Evolutionary conservation across 2,329 filamentous ascomycete species (phyloP).

Genomic region (Ceratocystis lukuohia): DNA sequence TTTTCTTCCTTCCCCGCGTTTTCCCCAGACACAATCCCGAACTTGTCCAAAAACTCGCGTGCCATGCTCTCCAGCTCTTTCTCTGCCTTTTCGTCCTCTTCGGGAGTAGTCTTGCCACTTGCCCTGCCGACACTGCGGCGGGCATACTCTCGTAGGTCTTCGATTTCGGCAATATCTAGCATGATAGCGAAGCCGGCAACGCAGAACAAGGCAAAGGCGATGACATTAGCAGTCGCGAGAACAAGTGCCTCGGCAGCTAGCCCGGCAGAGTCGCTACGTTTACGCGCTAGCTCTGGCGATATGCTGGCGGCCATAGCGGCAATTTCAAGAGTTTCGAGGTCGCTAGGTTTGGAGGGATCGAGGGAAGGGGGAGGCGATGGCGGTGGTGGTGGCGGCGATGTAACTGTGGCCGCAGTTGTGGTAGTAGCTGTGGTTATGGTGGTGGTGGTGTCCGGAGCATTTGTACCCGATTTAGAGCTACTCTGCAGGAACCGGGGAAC

Average conservation of each 20-base stretch:
- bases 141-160: conserved; percentile 47
- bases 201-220: conserved; percentile 60
- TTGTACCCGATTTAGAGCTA: not conserved
- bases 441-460: not conserved
- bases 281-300: conserved; percentile 14
- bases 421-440: not conserved
- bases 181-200: conserved; percentile 63
- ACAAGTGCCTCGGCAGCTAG: conserved; percentile 75
- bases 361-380: conserved; percentile 17
- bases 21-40: conserved; percentile 24
- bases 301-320: conserved; percentile 22
- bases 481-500: not conserved
- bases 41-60: conserved; percentile 42
- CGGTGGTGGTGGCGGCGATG: not conserved
- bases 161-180: conserved; percentile 58
- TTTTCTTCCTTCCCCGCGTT: not conserved
- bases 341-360: conserved; percentile 18
- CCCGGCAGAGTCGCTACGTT: conserved; percentile 45
- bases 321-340: conserved; percentile 25
- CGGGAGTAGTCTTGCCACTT: conserved; percentile 24
- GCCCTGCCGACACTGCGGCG: conserved; percentile 29
- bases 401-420: not conserved
- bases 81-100: conserved; percentile 37
- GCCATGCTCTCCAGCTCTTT: conserved; percentile 49
- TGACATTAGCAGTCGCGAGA: conserved; percentile 74